Evolutionary conservation across 352 stramenopile genomes (phyloP).

Genomic region (Pythium phragmitis): DNA sequence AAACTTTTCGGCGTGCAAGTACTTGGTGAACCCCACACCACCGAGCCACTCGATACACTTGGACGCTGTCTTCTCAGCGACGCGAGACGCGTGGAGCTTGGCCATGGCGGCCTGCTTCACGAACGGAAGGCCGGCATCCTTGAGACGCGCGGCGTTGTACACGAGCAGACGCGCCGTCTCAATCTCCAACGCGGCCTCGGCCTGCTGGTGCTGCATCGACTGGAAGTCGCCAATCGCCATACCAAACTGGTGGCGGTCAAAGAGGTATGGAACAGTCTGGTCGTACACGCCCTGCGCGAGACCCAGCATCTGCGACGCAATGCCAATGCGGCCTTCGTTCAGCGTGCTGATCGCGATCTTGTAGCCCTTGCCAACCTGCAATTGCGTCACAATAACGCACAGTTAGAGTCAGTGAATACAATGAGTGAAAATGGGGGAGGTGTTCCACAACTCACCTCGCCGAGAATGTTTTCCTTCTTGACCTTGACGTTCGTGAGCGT

Average conservation of each 20-base stretch:
- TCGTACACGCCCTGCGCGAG: slow-evolving; percentile 96
- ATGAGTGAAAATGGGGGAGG: neutral
- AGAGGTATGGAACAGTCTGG: slow-evolving; percentile 95
- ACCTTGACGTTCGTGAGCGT: slow-evolving; percentile 94
- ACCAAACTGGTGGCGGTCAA: slow-evolving; percentile 95
- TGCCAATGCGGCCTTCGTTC: slow-evolving; percentile 96
- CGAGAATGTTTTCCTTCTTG: slow-evolving; percentile 91
- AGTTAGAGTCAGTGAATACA: neutral
- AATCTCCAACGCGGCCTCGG: slow-evolving; percentile 94
- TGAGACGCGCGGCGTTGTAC: slow-evolving; percentile 94
- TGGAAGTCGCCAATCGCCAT: slow-evolving; percentile 94
- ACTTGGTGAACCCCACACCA: slow-evolving; percentile 95
- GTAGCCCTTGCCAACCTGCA: slow-evolving; percentile 88
- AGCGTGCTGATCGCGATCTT: slow-evolving; percentile 98
- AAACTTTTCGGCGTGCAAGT: slow-evolving; percentile 95
- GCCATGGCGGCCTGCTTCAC: slow-evolving; percentile 97
- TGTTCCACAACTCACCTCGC: slow-evolving; percentile 61
- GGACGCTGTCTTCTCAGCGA: slow-evolving; percentile 94
- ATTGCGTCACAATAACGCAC: neutral
- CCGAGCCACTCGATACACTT: slow-evolving; percentile 97
- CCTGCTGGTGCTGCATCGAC: slow-evolving; percentile 97
- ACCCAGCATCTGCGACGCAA: slow-evolving; percentile 97
- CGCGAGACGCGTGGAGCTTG: slow-evolving; percentile 94
- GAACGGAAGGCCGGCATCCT: slow-evolving; percentile 93
- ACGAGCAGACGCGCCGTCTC: slow-evolving; percentile 91